phyloP scores from a whole-genome alignment of 176 grass and related monocot species.

The Cenchrus purpureus region DNA sequence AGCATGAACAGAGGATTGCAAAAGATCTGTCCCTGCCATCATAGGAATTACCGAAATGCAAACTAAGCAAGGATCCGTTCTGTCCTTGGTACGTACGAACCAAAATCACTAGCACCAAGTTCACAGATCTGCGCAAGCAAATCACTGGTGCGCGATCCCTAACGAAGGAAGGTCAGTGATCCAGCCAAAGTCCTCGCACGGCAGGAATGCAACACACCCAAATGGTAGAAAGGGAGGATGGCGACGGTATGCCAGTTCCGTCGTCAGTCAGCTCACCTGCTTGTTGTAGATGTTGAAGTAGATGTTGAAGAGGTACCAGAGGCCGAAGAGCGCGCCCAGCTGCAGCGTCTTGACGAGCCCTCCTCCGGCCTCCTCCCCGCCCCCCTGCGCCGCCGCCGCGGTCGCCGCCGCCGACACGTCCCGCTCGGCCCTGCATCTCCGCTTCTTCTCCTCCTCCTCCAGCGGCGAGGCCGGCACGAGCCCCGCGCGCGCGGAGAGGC shows the following conservation, averaged over 20 bases:
- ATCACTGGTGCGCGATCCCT: background rate
- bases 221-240: background rate
- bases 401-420: background rate
- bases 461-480: constrained; percentile 42
- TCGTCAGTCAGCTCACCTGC: constrained; percentile 44
- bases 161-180: background rate
- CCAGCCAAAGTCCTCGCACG: too few relatives aligned
- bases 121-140: background rate
- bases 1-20: background rate
- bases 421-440: background rate
- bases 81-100: background rate
- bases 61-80: background rate
- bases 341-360: constrained; percentile 54
- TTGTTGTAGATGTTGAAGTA: constrained; percentile 96
- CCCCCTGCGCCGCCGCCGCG: background rate
- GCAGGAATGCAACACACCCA: background rate
- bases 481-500: constrained; percentile 34
- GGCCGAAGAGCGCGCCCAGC: constrained; percentile 66
- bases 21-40: background rate
- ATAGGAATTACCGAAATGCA: background rate
- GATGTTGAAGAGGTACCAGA: constrained; percentile 94
- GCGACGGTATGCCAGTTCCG: background rate
- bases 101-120: background rate
- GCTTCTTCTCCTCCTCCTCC: constrained; percentile 17
- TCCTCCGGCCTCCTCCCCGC: constrained; percentile 12